Evolutionary conservation across 1,284 basidiomycete genomes (phyloP), one percentile per base, ranked within the genome.

Genomic region (Amylostereum chailletii): DNA sequence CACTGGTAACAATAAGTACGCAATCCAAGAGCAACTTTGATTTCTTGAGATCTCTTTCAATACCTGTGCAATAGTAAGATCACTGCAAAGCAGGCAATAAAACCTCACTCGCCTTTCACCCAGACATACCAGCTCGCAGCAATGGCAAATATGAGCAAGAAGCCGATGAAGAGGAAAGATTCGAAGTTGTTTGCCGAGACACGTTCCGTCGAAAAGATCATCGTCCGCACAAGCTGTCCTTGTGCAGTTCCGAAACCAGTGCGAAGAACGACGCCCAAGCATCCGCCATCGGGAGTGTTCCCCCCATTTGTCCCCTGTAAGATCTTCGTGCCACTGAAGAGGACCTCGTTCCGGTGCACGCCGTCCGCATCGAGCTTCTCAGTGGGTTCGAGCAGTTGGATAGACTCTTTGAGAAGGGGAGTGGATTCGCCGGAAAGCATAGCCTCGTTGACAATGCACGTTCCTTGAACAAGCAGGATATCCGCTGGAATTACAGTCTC

Each of bases 361-460:
- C 83, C 83, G 60, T 95, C 90, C 34, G 91, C 84, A 60, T 95
- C 90, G 34, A 96, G 75, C 31, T 67, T 73, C 54, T 95, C 93
- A 3, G 69, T 63, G 0, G 74, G 70, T 10, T 93, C 87, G n/a
- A 91, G 74, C 1, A 96, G 75, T 53, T 92, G 86, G 51, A 95
- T 84, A 19, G 87, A 90, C 62, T 97, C 94, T 65, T 97, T 97
- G 48, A 97, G 75, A 5, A 97, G 73, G 0, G 94, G 94, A 0
- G 94, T 97, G 1, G 92, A 95, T 70, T 97, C 94, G 49, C 94
- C 94, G 1, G 92, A 95, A 4, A 97, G 72, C 94, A 97, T 97
- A 11, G 94, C 94, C 65, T 97, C 94, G 65, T 96, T 97, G 55
- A 96, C 93, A 59, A 97, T 97, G 57, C 85, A 88, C 1, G 90